Evolutionary conservation across 1,139 yeast species (phyloP).

Genomic region (Magnusiomyces suaveolens): DNA sequence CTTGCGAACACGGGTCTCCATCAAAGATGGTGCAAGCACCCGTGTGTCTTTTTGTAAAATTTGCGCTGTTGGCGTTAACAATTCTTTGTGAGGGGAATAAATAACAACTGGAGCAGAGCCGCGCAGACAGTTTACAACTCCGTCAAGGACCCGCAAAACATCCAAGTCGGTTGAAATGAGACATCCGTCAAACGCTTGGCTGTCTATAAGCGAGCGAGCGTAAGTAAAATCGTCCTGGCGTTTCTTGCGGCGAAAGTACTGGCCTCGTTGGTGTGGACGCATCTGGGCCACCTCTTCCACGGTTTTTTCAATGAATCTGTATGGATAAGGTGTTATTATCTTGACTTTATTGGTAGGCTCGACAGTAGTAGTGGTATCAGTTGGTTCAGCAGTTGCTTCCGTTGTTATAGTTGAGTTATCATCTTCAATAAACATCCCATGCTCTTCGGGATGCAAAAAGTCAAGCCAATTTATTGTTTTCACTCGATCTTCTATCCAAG

Average conservation of each 20-base stretch:
- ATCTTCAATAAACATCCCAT: constrained; percentile 39
- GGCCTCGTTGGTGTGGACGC: constrained; percentile 53
- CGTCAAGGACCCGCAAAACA: constrained; percentile 54
- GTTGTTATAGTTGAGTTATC: too few species aligned
- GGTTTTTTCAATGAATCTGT: constrained; percentile 32
- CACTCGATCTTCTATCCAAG: constrained; percentile 45
- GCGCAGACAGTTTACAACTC: constrained; percentile 54
- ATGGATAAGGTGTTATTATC: constrained; percentile 36
- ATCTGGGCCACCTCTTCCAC: constrained; percentile 44
- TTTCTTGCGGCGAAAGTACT: constrained; percentile 56
- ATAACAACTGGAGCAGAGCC: constrained; percentile 84
- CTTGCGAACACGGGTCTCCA: constrained; percentile 73
- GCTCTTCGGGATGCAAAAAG: constrained; percentile 65
- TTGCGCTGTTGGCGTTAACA: constrained; percentile 63
- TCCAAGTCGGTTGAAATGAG: constrained; percentile 65
- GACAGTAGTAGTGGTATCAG: constrained; percentile 23
- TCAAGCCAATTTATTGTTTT: constrained; percentile 72
- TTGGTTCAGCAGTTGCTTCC: too few species aligned
- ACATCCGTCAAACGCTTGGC: constrained; percentile 61
- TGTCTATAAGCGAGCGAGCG: constrained; percentile 44
- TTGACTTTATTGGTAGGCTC: too few species aligned
- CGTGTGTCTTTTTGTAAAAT: constrained; percentile 54
- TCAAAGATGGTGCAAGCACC: constrained; percentile 71
- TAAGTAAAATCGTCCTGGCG: constrained; percentile 37
- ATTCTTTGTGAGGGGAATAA: constrained; percentile 73